Base-by-base conservation (phyloP, 192 early-diverging fungal genomes). In the Cladochytrium replicatum region DNA sequence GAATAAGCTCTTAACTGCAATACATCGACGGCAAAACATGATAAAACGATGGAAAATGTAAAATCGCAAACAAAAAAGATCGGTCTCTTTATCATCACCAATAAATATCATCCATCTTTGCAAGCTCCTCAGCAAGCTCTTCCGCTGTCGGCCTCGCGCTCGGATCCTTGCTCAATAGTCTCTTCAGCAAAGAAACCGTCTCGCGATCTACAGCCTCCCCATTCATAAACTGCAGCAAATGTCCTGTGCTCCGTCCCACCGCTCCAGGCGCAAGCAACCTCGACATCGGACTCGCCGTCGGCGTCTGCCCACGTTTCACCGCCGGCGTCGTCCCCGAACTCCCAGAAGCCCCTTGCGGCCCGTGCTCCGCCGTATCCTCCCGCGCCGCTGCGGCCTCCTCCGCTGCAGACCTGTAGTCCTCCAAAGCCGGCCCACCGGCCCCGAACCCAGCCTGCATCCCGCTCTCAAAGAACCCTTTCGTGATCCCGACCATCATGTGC, bases 391-490 rank as follows among this genome's bases (percentile, higher is more conserved):
- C 2, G 22, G 9, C 5, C 25, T 2, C 48, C 9, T 27, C 13
- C 48, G 48, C 17, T n/a, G 19, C 22, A 54, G 23, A 55, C 46
- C 4, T 58, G 11, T 37, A 37, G 17, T 37, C 34, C 13, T 6
- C 15, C 29, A 53, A 17, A 43, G 32, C 48, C 9, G 60, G 60
- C 4, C 60, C 60, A 15, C 6, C 22, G 22, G 44, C 22, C 11
- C 60, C n/a, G 13, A 37, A 13, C 17, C 60, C 60, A 17, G 58
- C 29, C 45, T 75, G 73, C 40, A 72, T 32, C 27, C 67, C 69
- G 41, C 37, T 44, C 51, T 52, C 66, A 63, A 72, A 75, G 37
- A 75, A 75, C 9, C 73, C 73, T 11, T 50, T 31, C 40, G 44
- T 37, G 43, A 66, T 66, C 2, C 64, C 66, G 55, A 70, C 52